Percentiles rank a stretch among this genome's conserved stretches.
Conservation (phyloP, 1,284 basidiomycete species). For the Meira nashicola region DNA sequence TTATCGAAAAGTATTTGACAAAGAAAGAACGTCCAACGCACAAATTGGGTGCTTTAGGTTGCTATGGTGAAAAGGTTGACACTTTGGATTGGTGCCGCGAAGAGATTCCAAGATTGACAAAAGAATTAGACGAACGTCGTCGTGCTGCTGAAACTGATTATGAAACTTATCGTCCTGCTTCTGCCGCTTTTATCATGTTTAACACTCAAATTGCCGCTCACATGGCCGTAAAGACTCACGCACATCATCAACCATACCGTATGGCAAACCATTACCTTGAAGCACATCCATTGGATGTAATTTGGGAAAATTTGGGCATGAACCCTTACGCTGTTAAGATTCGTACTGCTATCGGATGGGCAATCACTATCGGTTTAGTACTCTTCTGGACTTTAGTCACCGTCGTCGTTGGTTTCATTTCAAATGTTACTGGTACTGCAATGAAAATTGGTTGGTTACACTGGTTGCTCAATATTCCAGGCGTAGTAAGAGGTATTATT, state of each 20-base stretch:
- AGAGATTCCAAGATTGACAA: constrained; percentile 60
- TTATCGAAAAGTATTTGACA: constrained; percentile 42
- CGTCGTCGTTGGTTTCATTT: constrained; percentile 76
- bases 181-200: constrained; percentile 76
- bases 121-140: constrained; percentile 59
- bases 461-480: constrained; percentile 69
- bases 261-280: constrained; percentile 41
- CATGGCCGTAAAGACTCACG: constrained; percentile 29
- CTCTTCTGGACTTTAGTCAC: constrained; percentile 59
- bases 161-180: constrained; percentile 59
- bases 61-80: constrained; percentile 72
- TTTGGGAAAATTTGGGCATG: constrained; percentile 80
- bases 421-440: constrained; percentile 74
- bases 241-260: constrained; percentile 43
- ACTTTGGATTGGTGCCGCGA: constrained; percentile 74
- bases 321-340: constrained; percentile 82
- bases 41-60: constrained; percentile 63
- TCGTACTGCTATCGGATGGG: constrained; percentile 57
- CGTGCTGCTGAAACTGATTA: constrained; percentile 62
- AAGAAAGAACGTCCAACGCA: constrained; percentile 65
- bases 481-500: constrained; percentile 69
- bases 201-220: constrained; percentile 73
- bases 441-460: constrained; percentile 65
- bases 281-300: constrained; percentile 63
- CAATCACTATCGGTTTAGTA: constrained; percentile 62